These are phyloP conservation scores for Neurospora pannonica DNA, from an alignment of 495 filamentous ascomycete species.

Conservation along the genomic window DNA sequence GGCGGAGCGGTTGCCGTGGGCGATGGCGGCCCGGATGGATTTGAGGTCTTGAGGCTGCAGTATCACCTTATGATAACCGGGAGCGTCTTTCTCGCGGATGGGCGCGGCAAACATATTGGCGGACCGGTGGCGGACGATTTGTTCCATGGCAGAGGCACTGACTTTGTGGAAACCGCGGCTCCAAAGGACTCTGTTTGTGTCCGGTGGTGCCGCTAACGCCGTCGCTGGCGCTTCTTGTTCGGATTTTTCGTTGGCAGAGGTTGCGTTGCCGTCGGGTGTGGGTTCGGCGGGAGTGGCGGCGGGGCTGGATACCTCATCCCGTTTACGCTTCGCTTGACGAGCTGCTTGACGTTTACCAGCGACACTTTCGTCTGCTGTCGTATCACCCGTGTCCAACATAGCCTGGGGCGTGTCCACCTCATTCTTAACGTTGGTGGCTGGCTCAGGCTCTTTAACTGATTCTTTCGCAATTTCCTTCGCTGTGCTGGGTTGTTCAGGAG, in stretches of 20 bases:
- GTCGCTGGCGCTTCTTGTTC: background rate
- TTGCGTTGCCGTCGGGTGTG: background rate
- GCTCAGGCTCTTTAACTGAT: conserved; percentile 7
- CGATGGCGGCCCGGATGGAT: conserved; percentile 68
- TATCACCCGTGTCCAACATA: conserved; percentile 39
- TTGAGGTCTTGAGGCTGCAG: conserved; percentile 84
- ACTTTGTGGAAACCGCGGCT: conserved; percentile 72
- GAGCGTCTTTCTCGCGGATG: conserved; percentile 74
- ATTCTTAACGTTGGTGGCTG: conserved; percentile 47
- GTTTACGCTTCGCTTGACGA: conserved; percentile 33
- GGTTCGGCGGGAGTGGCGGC: conserved; percentile 5
- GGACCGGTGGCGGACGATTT: conserved; percentile 75
- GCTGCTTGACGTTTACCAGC: conserved; percentile 15
- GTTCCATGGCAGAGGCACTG: conserved; percentile 68
- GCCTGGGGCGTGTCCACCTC: conserved; percentile 55
- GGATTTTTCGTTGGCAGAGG: background rate
- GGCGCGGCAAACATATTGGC: conserved; percentile 81
- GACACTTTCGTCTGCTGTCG: conserved; percentile 38
- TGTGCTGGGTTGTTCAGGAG: background rate
- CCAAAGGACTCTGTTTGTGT: conserved; percentile 53
- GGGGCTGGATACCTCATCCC: conserved; percentile 29
- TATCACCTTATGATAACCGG: conserved; percentile 81
- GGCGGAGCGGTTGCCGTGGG: conserved; percentile 66
- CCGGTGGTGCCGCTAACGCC: background rate
- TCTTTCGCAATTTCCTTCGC: background rate